Evolutionary conservation across 768 basidiomycete genomes (phyloP), one percentile per base, ranked within the genome.

Genomic region (Calocera viscosa): DNA sequence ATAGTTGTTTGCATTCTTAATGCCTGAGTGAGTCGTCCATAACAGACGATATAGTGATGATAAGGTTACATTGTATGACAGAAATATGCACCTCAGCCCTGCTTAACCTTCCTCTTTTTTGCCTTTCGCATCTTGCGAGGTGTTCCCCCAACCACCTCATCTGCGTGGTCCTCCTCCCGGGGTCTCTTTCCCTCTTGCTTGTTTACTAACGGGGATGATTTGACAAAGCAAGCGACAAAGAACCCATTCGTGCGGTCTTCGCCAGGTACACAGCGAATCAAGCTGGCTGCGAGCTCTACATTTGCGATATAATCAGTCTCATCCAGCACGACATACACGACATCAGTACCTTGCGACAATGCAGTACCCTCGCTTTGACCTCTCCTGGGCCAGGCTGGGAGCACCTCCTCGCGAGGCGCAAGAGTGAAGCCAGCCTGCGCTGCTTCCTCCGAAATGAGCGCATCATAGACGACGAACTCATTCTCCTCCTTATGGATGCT

Each of bases 241-340:
- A 99, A 99, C 0, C 96, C 96, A 72, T 98, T 98, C 14, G 91
- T 93, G 39, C 83, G 84, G 72, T 98, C 94, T 68, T 89, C 90
- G 65, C 86, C 85, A 16, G 91, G 86, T 30, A 82, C 82, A 74
- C 90, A 92, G 19, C 91, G 84, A 30, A 93, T 72, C 22, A 90
- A 74, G 12, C 85, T 84, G 2, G 78, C 75, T 2, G 89, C 86
- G 67, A 84, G 74, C 24, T 74, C 86, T 87, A 69, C n/a, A 30
- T 28, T 53, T n/a, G n/a, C n/a, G 12, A 16, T 47, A 49, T 16
- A 26, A 64, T 24, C 16, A 63, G 19, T n/a, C n/a, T 35, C 34
- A 49, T 1, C 64, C 47, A 26, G 33, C n/a, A n/a, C n/a, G 47
- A 60, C 33, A 24, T 19, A 41, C 22, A 43, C 65, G 28, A 68